phyloP scores from a whole-genome alignment of 2,329 filamentous ascomycete species.

The Sporothrix humicola region DNA sequence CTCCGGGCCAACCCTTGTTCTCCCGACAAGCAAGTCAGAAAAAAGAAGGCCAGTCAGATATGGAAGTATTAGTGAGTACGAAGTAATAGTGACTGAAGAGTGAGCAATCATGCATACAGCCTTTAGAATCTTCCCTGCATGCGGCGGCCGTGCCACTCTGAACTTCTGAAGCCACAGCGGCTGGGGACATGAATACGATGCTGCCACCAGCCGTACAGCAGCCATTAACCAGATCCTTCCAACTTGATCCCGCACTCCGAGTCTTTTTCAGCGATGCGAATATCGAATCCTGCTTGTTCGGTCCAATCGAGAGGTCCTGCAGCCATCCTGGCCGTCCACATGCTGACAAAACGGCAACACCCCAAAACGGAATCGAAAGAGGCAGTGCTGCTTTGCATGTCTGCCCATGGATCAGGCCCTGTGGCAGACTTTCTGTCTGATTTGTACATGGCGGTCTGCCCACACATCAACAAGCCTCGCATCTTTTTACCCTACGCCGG shows the following conservation, averaged over 20 bases:
- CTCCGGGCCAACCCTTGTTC: constrained; percentile 8
- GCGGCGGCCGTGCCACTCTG: constrained; percentile 3
- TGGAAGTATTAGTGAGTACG: neutral
- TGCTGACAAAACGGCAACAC: constrained; percentile 7
- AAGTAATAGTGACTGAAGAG: neutral
- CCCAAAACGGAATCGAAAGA: neutral
- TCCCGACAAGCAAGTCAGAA: neutral
- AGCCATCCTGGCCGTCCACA: neutral
- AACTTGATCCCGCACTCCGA: neutral
- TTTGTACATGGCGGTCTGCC: neutral
- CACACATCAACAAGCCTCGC: neutral
- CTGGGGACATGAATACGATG: constrained; percentile 7
- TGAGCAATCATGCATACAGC: neutral
- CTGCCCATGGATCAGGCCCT: constrained; percentile 6
- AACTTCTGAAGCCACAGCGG: constrained; percentile 7
- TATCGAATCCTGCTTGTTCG: neutral
- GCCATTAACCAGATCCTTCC: neutral
- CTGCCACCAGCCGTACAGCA: neutral
- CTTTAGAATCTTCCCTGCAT: neutral
- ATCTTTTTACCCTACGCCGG: neutral
- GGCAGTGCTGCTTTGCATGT: constrained; percentile 8
- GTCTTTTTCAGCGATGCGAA: neutral
- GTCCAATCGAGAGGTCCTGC: constrained; percentile 19
- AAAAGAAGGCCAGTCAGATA: constrained; percentile 3
- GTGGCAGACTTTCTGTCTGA: neutral